Conservation (phyloP, 1,284 basidiomycete species). For the Acaromyces ingoldii region DNA sequence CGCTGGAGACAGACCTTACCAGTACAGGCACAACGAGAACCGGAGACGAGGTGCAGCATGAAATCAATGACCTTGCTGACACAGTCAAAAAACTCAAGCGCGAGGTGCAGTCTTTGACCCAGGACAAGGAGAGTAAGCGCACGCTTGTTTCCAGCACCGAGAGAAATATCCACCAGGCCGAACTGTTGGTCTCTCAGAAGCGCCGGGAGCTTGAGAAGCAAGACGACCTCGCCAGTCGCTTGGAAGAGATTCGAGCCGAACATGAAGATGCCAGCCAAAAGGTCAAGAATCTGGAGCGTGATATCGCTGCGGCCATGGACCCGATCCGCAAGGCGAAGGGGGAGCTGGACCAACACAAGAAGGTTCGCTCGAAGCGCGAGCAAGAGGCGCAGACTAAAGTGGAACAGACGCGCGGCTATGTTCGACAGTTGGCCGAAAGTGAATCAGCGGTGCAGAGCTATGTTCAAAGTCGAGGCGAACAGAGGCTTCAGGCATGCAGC, state of each 20-base stretch:
- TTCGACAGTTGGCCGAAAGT: conserved; percentile 32
- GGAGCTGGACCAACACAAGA: conserved; percentile 60
- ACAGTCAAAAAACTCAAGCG: conserved; percentile 28
- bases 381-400: conserved; percentile 56
- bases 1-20: conserved; percentile 26
- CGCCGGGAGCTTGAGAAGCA: conserved; percentile 27
- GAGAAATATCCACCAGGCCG: conserved; percentile 24
- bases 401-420: conserved; percentile 18
- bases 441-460: conserved; percentile 18
- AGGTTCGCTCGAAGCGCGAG: conserved; percentile 59
- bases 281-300: conserved; percentile 56
- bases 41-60: conserved; percentile 30
- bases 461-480: conserved; percentile 24
- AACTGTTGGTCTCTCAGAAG: conserved; percentile 53
- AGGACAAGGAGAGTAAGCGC: conserved; percentile 30
- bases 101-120: conserved; percentile 29
- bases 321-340: conserved; percentile 67
- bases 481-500: conserved; percentile 27
- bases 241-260: conserved; percentile 58
- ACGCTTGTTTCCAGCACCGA: conserved; percentile 24
- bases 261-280: conserved; percentile 62
- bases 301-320: conserved; percentile 62
- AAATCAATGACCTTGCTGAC: conserved; percentile 31
- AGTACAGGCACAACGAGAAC: conserved; percentile 33
- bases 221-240: conserved; percentile 19